Evolutionary conservation across 2,329 filamentous ascomycete species (phyloP).

Genomic region (Arthrobotrys pseudoclavata): DNA sequence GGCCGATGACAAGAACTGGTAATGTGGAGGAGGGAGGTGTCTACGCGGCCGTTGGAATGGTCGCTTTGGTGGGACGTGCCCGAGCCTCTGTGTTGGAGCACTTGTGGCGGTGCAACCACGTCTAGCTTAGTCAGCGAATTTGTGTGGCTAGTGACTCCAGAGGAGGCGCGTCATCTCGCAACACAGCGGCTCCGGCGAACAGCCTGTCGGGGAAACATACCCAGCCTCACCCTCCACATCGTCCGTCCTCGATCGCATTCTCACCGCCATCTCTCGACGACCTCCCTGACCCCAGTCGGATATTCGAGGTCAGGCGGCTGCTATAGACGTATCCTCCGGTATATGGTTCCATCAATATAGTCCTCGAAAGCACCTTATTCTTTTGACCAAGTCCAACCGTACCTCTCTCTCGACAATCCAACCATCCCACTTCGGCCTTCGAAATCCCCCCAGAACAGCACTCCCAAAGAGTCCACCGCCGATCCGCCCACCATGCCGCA

Average conservation of each 20-base stretch:
- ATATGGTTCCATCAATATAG: slow-evolving; percentile 9
- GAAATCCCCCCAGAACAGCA: neutral
- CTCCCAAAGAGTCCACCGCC: slow-evolving; percentile 9
- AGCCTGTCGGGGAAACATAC: slow-evolving; percentile 23
- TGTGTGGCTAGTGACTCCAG: slow-evolving; percentile 28
- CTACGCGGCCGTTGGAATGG: slow-evolving; percentile 52
- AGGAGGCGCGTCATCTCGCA: slow-evolving; percentile 53
- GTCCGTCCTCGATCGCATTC: slow-evolving; percentile 41
- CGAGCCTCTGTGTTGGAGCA: slow-evolving; percentile 35
- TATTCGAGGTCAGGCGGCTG: slow-evolving; percentile 34
- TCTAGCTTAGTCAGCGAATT: neutral
- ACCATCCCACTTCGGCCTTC: slow-evolving; percentile 27
- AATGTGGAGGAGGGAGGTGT: slow-evolving; percentile 33
- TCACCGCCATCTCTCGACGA: slow-evolving; percentile 25
- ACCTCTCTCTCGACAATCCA: neutral
- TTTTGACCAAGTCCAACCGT: neutral
- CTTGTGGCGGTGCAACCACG: slow-evolving; percentile 18
- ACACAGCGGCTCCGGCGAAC: slow-evolving; percentile 28
- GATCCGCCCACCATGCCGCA: slow-evolving; percentile 38
- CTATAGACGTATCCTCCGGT: slow-evolving; percentile 31
- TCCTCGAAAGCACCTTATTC: neutral
- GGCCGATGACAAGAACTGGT: slow-evolving; percentile 27
- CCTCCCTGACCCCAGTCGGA: slow-evolving; percentile 25
- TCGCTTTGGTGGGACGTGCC: slow-evolving; percentile 59
- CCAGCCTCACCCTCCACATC: slow-evolving; percentile 50